These are phyloP conservation scores for Alternaria burnsii DNA, from an alignment of 2,329 filamentous ascomycete genomes.

Conservation along the genomic window DNA sequence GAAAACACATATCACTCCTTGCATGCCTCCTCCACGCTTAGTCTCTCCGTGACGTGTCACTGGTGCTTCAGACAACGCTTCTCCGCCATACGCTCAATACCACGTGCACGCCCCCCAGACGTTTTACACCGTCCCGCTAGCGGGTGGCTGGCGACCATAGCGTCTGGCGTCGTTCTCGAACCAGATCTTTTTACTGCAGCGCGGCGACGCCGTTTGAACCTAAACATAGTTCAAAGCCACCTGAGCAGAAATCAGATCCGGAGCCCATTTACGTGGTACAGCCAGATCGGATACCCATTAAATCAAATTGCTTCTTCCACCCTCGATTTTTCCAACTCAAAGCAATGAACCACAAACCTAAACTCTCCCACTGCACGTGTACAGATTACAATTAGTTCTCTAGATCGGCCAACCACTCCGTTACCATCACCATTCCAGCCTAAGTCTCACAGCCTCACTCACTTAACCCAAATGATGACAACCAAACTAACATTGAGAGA, in stretches of 20 bases:
- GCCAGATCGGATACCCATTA: not conserved
- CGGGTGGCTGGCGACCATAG: not conserved
- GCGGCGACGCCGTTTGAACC: conserved; percentile 2
- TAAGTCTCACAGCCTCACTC: conserved; percentile 1
- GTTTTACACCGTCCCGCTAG: not conserved
- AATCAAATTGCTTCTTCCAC: not conserved
- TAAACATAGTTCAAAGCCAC: not conserved
- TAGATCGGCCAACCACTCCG: not conserved
- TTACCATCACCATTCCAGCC: not conserved
- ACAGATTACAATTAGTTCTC: not conserved
- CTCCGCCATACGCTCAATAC: not conserved
- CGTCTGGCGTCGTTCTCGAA: conserved; percentile 1
- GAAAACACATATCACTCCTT: not conserved
- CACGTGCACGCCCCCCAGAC: not conserved
- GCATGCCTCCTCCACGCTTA: not conserved
- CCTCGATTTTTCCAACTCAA: not conserved
- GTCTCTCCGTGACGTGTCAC: not conserved
- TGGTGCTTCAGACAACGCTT: not conserved
- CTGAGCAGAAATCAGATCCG: not conserved
- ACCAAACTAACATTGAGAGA: not conserved
- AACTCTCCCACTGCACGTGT: not conserved
- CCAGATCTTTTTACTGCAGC: not conserved
- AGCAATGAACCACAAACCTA: not conserved
- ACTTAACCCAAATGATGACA: not conserved
- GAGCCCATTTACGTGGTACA: not conserved